phyloP scores from a whole-genome alignment of 2,329 filamentous ascomycete genomes.

The Aureobasidium sp. region DNA sequence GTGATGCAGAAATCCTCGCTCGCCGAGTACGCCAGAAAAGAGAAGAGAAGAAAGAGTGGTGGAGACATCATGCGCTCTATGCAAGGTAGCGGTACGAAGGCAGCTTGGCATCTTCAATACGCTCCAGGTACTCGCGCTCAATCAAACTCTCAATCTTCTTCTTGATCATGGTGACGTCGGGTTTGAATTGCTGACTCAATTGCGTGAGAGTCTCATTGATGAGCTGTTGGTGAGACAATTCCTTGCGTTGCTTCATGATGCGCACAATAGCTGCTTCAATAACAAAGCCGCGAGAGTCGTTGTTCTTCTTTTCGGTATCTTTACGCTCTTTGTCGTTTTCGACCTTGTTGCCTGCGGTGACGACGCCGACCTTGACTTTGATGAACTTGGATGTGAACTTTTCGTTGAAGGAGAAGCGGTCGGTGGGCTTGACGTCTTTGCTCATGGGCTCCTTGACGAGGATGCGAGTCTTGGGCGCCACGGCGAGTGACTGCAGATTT shows the following conservation, averaged over 20 bases:
- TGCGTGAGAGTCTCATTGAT: conserved; percentile 65
- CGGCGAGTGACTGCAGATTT: conserved; percentile 71
- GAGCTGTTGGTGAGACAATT: conserved; percentile 59
- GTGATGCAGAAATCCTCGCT: not conserved
- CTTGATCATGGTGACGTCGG: conserved; percentile 70
- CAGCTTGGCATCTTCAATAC: conserved; percentile 55
- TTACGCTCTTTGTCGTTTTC: conserved; percentile 62
- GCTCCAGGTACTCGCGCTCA: conserved; percentile 67
- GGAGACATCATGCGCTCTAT: not conserved
- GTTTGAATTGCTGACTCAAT: conserved; percentile 61
- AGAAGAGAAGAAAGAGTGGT: not conserved
- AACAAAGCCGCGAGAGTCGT: conserved; percentile 60
- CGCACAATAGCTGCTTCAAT: conserved; percentile 71
- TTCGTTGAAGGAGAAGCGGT: conserved; percentile 75
- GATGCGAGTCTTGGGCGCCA: conserved; percentile 75
- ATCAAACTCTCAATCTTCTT: conserved; percentile 70
- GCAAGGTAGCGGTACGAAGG: conserved; percentile 66
- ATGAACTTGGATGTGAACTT: conserved; percentile 74
- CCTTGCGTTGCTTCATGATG: conserved; percentile 81
- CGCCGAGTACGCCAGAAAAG: not conserved
- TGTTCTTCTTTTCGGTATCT: conserved; percentile 67
- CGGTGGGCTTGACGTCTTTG: conserved; percentile 66
- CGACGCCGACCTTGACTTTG: conserved; percentile 82
- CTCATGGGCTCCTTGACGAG: conserved; percentile 71
- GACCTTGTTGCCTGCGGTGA: conserved; percentile 72